Conservation (phyloP, 1,284 basidiomycete species). For the Sporisorium iseilematis-ciliati region DNA sequence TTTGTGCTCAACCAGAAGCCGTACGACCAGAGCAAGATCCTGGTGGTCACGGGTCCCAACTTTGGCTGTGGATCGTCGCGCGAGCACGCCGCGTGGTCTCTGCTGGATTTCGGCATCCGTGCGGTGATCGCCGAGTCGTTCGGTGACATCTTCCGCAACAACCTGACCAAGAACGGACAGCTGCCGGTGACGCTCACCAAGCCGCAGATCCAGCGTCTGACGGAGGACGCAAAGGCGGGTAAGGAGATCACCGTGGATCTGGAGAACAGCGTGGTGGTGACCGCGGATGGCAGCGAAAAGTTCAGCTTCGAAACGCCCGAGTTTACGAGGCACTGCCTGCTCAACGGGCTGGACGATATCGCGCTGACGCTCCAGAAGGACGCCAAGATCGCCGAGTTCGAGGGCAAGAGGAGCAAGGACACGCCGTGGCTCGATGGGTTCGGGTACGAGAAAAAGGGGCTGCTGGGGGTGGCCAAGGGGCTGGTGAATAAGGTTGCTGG, state of each 20-base stretch:
- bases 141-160: constrained; percentile 67
- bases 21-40: constrained; percentile 59
- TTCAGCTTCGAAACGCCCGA: constrained; percentile 57
- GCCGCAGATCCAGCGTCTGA: constrained; percentile 57
- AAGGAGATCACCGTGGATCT: constrained; percentile 64
- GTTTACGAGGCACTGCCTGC: constrained; percentile 64
- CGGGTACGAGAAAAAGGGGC: constrained; percentile 28
- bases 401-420: constrained; percentile 40
- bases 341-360: constrained; percentile 67
- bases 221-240: constrained; percentile 61
- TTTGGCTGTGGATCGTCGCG: constrained; percentile 67
- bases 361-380: constrained; percentile 65
- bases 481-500: constrained; percentile 42
- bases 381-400: constrained; percentile 53
- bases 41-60: constrained; percentile 65
- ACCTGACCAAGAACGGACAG: constrained; percentile 67
- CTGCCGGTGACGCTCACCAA: constrained; percentile 56
- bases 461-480: constrained; percentile 41
- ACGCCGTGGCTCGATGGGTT: constrained; percentile 68
- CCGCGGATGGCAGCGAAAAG: constrained; percentile 54
- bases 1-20: constrained; percentile 67
- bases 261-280: constrained; percentile 57
- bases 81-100: constrained; percentile 67
- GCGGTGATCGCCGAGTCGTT: constrained; percentile 64
- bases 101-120: constrained; percentile 68